Evolutionary conservation across 495 filamentous ascomycete genomes (phyloP).

Genomic region (Lophiotrema nucula): DNA sequence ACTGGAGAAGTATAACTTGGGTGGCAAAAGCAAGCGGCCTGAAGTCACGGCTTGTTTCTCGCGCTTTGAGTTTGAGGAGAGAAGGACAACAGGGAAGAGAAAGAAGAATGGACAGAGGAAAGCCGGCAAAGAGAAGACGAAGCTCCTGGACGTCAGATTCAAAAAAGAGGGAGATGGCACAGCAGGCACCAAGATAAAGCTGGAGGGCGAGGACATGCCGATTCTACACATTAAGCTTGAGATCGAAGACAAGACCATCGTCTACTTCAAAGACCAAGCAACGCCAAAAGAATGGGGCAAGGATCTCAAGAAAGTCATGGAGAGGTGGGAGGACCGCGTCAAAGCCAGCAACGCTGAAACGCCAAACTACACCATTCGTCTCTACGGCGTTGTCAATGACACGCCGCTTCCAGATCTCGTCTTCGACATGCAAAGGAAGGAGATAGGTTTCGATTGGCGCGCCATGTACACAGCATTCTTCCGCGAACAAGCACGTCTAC

Average conservation of each 20-base stretch:
- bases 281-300: not conserved
- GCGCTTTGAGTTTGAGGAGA: not conserved
- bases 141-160: not conserved
- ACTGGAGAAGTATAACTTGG: slow-evolving; percentile 29
- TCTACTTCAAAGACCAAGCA: not conserved
- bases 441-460: slow-evolving; percentile 20
- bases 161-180: not conserved
- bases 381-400: slow-evolving; percentile 24
- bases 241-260: not conserved
- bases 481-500: slow-evolving; percentile 3
- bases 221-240: not conserved
- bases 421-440: not conserved
- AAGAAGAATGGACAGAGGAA: not conserved
- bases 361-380: slow-evolving; percentile 19
- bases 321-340: slow-evolving; percentile 20
- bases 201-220: not conserved
- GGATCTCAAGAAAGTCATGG: not conserved
- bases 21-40: slow-evolving; percentile 15
- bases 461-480: slow-evolving; percentile 24
- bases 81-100: too few relatives aligned
- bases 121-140: too few relatives aligned
- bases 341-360: slow-evolving; percentile 5
- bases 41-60: slow-evolving; percentile 9
- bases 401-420: slow-evolving; percentile 12
- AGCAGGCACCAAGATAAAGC: slow-evolving; percentile 10